Conservation (phyloP, 495 filamentous ascomycete species). For the Astrothelium subdiscretum region DNA sequence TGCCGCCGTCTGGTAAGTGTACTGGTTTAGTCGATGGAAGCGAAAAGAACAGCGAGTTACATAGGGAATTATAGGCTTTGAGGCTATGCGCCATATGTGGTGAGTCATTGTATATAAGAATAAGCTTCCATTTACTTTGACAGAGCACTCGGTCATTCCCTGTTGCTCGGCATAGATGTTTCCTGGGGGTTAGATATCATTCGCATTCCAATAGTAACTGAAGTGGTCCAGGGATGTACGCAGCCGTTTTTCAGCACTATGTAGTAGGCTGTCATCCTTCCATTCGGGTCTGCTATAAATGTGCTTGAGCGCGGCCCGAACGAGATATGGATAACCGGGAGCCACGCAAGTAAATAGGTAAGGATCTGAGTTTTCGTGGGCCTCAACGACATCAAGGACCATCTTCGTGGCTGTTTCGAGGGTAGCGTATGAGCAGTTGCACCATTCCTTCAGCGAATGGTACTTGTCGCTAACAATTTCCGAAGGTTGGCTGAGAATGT, state of each 20-base stretch:
- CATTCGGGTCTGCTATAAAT: conserved; percentile 18
- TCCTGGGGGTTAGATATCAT: not conserved
- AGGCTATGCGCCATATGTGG: not conserved
- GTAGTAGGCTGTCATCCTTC: not conserved
- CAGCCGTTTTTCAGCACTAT: not conserved
- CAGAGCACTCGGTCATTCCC: not conserved
- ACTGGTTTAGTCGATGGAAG: too few species aligned
- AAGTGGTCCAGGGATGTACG: not conserved
- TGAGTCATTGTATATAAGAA: not conserved
- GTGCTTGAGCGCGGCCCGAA: conserved; percentile 16
- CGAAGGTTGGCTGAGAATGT: conserved; percentile 8
- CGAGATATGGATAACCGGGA: conserved; percentile 19
- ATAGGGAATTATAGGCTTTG: not conserved
- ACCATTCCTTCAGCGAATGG: not conserved
- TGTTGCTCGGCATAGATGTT: not conserved
- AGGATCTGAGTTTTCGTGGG: conserved; percentile 15
- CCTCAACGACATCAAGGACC: conserved; percentile 17
- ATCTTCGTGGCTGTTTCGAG: conserved; percentile 18
- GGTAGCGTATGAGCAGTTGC: conserved; percentile 6
- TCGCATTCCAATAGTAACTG: not conserved
- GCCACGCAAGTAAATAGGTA: conserved; percentile 11
- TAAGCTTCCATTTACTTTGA: not conserved
- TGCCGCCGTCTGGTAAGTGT: too few species aligned
- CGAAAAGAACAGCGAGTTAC: not conserved
- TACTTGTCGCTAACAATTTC: not conserved